Percentiles rank a stretch among this genome's conserved stretches.
These are phyloP conservation scores for Cajanus cajan DNA, from an alignment of 306 rosid genomes.

Conservation along the genomic window DNA sequence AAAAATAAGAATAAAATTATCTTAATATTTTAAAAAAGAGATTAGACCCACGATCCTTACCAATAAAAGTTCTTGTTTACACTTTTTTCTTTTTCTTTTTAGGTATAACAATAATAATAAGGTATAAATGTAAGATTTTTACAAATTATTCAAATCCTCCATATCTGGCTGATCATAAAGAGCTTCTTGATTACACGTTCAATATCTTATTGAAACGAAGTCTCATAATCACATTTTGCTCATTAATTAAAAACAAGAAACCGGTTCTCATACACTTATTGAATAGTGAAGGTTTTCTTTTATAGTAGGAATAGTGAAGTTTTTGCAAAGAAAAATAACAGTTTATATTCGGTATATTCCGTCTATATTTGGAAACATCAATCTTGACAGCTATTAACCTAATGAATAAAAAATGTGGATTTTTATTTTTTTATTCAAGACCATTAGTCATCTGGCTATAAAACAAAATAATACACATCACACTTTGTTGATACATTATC, in stretches of 20 bases:
- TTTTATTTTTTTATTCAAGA: neutral
- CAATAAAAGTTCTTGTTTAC: neutral
- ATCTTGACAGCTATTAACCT: neutral
- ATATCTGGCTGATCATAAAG: too few relatives aligned
- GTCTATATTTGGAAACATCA: constrained; percentile 26
- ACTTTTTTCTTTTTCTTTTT: too few relatives aligned
- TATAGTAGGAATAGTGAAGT: neutral
- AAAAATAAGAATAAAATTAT: too few relatives aligned
- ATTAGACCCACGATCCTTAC: too few relatives aligned
- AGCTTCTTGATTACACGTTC: neutral
- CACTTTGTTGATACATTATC: constrained; percentile 20
- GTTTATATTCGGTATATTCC: constrained; percentile 25
- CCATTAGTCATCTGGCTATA: neutral
- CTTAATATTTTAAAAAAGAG: too few relatives aligned
- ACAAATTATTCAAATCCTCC: too few relatives aligned
- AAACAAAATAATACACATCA: constrained; percentile 26
- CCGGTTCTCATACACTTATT: neutral
- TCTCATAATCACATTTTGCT: neutral
- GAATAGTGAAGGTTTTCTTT: neutral
- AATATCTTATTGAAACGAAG: neutral
- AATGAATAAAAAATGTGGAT: neutral
- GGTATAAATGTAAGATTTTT: too few relatives aligned
- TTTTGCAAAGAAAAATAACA: neutral
- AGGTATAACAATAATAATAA: too few relatives aligned
- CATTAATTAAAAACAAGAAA: neutral